phyloP scores from a whole-genome alignment of 257 asterid genomes.

The Nicotiana attenuata region DNA sequence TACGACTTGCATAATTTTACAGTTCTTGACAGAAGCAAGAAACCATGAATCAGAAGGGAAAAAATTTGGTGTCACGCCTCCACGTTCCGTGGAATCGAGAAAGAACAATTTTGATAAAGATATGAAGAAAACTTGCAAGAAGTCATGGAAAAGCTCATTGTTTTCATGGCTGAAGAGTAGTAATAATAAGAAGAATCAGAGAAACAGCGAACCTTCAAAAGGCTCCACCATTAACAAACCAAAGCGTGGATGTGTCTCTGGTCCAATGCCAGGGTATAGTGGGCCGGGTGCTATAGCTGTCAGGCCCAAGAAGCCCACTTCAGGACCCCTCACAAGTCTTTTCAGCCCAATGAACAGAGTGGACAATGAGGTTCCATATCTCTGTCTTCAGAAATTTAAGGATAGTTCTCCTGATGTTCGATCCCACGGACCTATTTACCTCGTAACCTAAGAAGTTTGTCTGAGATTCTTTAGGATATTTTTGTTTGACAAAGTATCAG shows the following conservation, averaged over 20 bases:
- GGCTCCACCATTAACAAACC: constrained; percentile 19
- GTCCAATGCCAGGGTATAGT: constrained; percentile 31
- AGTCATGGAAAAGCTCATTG: constrained; percentile 62
- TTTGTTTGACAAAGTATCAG: no score
- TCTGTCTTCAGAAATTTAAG: constrained; percentile 43
- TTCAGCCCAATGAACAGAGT: constrained; percentile 27
- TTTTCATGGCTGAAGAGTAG: constrained; percentile 54
- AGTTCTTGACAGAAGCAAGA: constrained; percentile 77
- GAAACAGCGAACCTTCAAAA: constrained; percentile 11
- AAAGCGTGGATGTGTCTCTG: constrained; percentile 41
- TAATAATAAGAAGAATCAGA: constrained; percentile 38
- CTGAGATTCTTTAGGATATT: neutral
- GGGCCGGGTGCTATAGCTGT: constrained; percentile 4
- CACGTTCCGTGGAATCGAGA: constrained; percentile 11
- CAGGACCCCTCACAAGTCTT: constrained; percentile 51
- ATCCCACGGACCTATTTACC: constrained; percentile 69
- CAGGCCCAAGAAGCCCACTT: constrained; percentile 32
- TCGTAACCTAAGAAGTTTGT: constrained; percentile 46
- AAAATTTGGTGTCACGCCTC: constrained; percentile 9
- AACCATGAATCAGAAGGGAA: constrained; percentile 19
- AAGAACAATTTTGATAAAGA: constrained; percentile 23
- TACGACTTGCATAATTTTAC: neutral
- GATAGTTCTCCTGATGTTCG: constrained; percentile 28
- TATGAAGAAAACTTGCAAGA: constrained; percentile 28
- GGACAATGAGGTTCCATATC: constrained; percentile 50